Conservation (phyloP, 768 basidiomycete species). For the Lepiota subincarnata region DNA sequence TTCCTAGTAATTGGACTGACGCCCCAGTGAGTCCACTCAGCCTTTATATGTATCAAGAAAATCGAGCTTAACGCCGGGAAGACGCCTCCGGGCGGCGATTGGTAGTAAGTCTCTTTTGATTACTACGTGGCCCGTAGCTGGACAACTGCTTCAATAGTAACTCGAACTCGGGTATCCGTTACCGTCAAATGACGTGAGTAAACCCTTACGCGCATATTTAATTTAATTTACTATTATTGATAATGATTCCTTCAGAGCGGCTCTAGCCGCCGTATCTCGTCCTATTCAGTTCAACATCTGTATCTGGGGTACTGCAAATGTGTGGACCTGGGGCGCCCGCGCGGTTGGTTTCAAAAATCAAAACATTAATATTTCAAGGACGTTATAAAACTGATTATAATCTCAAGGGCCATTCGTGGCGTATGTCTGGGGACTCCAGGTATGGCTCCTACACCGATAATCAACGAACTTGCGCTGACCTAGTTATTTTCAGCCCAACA, state of each 20-base stretch:
- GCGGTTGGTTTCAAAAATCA: constrained; percentile 25
- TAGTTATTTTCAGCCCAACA: constrained; percentile 26
- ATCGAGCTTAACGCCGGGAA: constrained; percentile 6
- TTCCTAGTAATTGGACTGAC: constrained; percentile 50
- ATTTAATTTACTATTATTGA: background rate
- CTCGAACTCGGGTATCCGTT: constrained; percentile 55
- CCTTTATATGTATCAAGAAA: background rate
- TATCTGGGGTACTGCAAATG: constrained; percentile 51
- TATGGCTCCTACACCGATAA: constrained; percentile 13
- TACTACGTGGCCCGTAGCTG: background rate
- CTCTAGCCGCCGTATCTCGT: constrained; percentile 37
- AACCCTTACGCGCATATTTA: background rate
- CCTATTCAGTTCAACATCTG: constrained; percentile 50
- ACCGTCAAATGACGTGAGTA: constrained; percentile 50
- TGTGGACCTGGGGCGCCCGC: constrained; percentile 56
- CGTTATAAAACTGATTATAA: background rate
- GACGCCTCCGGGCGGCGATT: constrained; percentile 36
- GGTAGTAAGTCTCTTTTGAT: constrained; percentile 37
- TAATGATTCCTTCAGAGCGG: constrained; percentile 28
- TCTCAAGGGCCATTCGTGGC: constrained; percentile 49
- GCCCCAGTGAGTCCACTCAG: constrained; percentile 23
- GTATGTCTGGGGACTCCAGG: constrained; percentile 46
- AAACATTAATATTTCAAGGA: constrained; percentile 8
- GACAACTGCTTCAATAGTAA: constrained; percentile 27
- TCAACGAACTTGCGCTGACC: background rate